Evolutionary conservation across 139 green algal genomes (phyloP), one percentile per base, ranked within the genome.

Genomic region (Chlorella sorokiniana): DNA sequence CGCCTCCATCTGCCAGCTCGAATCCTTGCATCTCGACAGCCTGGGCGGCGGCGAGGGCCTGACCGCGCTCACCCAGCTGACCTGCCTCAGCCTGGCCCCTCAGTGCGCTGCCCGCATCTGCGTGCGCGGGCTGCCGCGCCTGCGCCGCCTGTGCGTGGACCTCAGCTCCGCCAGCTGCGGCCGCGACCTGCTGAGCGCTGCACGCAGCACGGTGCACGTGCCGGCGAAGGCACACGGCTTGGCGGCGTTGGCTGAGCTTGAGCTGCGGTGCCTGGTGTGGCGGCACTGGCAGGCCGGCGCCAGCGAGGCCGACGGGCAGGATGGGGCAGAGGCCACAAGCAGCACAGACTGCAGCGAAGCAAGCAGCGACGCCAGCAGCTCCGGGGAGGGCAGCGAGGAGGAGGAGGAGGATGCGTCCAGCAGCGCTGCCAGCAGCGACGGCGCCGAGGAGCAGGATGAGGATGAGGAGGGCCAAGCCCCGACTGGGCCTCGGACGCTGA

Each of bases 261-360:
- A 83, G 77, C 63, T 83, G 45, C 63, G 77, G 45, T 83, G 61
- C 77, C 67, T 83, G 31, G 77, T 76, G 33, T 83, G 77, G 76
- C 41, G 76, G 33, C 71, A 78, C 33, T 78, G 71, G 71, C 22
- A 78, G 71, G 51, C 71, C 23, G 71, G 11, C 8, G 72, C 51
- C 72, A 54, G 72, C 52, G 27, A 37, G 5, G 14, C 4, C 10
- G 52, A 1, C 11, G 54, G 11, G 59, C 40, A 63, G 56, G 42
- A 31, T 44, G 65, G 9, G 33, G 65, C 14, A 4, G 56, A 40
- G 2, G 74, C 5, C 10, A 8, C 27, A 25, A 41, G 27, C 54
- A 23, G 27, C 27, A 31, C 4, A 1, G 74, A 27, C 8, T 48
- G 51, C 71, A 48, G 51, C 51, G 52, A 67, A 6, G 37, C 25